Evolutionary conservation across 768 basidiomycete species (phyloP), one percentile per base, ranked within the genome.

Genomic region (Saitozyma podzolica): DNA sequence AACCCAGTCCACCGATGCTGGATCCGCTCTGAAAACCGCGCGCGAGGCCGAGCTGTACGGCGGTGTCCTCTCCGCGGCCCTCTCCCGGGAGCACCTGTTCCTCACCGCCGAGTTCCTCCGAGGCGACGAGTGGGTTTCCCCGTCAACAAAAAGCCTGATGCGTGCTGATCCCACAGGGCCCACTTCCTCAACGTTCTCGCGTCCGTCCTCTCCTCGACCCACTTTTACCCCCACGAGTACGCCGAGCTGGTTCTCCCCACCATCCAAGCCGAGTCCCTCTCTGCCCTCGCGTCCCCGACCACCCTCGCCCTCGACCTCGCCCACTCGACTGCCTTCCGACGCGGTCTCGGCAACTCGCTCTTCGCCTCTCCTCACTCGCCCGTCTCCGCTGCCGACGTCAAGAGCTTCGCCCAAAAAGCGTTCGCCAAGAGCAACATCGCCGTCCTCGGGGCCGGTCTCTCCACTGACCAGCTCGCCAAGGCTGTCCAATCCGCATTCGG

Each of bases 21-120:
- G 91, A 71, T 93, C 94, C 57, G 88, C 92, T 45, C 83, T 99
- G 80, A 90, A 89, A 61, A 91, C 90, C 43, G 86, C 94, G 68
- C 86, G 95, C 66, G 92, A 96, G 80, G 88, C 89, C 62, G 95
- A 98, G 82, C 84, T 97, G 43, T 90, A 91, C 77, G 95, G 95
- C 55, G 95, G 93, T 75, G 85, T 93, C 56, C 84, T 98, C 67
- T 92, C 92, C 29, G 82, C 92, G 61, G 88, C 85, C 65, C 83
- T 97, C 67, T 85, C 88, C 16, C 83, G 95, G 69, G 95, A 98
- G 82, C 88, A 97, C 81, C 84, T 99, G 50, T 88, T 92, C 63
- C 82, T 97, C 78, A 94, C 91, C 20, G 92, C 95, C 56, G 94
- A 97, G 80, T 99, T 96, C 82, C 82, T 97, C 70, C 86, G 88